A percentile compares a stretch with the other conserved stretches of the same genome.
These are phyloP conservation scores for Symbiotaphrina buchneri DNA, from an alignment of 495 filamentous ascomycete species.

Conservation along the genomic window DNA sequence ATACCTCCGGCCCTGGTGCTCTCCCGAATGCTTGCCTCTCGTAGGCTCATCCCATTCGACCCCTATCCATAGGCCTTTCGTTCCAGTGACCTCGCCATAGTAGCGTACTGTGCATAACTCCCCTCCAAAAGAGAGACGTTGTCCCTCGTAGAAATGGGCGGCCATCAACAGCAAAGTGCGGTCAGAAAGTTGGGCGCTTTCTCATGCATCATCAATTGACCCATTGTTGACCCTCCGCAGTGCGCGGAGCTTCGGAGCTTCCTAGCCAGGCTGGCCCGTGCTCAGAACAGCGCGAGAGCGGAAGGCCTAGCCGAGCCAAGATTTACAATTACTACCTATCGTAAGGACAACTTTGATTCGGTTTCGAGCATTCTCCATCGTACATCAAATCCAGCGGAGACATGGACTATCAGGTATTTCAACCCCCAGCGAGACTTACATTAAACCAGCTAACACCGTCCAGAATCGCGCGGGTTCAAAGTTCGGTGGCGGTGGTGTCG, in stretches of 20 bases:
- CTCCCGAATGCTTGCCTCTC: constrained; percentile 77
- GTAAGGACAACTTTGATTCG: no score
- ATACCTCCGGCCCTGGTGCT: constrained; percentile 55
- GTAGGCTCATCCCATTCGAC: constrained; percentile 87
- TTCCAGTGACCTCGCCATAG: constrained; percentile 51
- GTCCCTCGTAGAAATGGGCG: constrained; percentile 23
- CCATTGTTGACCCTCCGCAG: no score
- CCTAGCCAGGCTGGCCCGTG: no score
- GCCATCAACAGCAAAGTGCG: no score
- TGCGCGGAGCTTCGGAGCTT: no score
- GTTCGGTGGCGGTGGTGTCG: constrained; percentile 93
- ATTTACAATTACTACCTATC: no score
- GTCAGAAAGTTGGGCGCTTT: no score
- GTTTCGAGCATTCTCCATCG: no score
- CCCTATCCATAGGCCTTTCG: constrained; percentile 67
- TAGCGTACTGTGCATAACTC: constrained; percentile 64
- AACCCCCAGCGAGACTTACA: constrained; percentile 1
- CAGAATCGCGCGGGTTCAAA: constrained; percentile 95
- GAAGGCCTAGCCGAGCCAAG: no score
- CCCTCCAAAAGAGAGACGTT: constrained; percentile 56
- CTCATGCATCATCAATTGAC: no score
- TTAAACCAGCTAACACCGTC: constrained; percentile 9
- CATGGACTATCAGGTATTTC: constrained; percentile 36
- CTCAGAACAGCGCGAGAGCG: no score
- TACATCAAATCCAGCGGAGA: no score